Conservation (phyloP, 148 eudicot genomes). For the Mesembryanthemum crystallinum region DNA sequence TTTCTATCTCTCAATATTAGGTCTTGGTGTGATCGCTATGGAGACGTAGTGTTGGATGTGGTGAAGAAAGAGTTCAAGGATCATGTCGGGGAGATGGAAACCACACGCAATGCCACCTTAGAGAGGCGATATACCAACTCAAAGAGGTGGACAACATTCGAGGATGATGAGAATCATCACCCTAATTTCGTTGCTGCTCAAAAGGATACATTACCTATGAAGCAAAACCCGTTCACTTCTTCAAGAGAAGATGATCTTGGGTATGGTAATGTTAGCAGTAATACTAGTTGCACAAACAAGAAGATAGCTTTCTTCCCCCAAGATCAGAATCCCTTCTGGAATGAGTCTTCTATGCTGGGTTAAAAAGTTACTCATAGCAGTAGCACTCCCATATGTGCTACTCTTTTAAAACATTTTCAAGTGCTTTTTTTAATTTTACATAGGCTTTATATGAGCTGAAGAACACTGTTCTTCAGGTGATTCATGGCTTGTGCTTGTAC, state of each 20-base stretch:
- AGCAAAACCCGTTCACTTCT: constrained; percentile 5
- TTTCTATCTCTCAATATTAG: constrained; percentile 25
- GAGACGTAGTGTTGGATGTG: constrained; percentile 58
- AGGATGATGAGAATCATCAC: constrained; percentile 65
- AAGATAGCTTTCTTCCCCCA: neutral
- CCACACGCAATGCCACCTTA: constrained; percentile 25
- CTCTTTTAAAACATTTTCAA: neutral
- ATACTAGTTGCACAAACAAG: neutral
- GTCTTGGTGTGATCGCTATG: constrained; percentile 70
- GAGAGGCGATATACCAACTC: constrained; percentile 46
- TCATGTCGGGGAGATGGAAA: constrained; percentile 56
- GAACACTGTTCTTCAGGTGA: neutral
- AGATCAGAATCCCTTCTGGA: constrained; percentile 9
- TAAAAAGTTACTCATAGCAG: neutral
- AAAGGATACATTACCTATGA: constrained; percentile 3
- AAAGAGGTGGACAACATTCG: constrained; percentile 73
- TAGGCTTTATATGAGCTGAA: too few relatives aligned
- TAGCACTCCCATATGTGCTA: constrained; percentile 2
- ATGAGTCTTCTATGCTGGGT: neutral
- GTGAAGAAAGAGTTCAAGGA: constrained; percentile 71
- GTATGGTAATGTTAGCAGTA: neutral
- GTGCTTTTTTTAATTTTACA: neutral
- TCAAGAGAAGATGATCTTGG: neutral
- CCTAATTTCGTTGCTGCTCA: constrained; percentile 61
- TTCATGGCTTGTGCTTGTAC: neutral